phyloP scores from a whole-genome alignment of 768 basidiomycete species.

The Hypsizygus marmoreus region DNA sequence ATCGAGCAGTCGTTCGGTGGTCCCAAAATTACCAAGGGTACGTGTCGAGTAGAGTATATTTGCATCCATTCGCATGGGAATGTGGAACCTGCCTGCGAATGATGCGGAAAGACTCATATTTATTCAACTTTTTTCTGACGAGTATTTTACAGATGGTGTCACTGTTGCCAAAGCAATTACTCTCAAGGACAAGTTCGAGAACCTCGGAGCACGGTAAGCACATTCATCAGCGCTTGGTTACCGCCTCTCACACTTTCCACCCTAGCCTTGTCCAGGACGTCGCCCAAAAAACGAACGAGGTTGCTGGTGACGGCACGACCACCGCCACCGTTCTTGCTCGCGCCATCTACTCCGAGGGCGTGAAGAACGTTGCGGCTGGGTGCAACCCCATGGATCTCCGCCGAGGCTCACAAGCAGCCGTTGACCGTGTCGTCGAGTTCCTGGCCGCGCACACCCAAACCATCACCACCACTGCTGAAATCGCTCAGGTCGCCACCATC shows the following conservation, averaged over 20 bases:
- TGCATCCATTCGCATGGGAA: no score
- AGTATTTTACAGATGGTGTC: slow-evolving; percentile 78
- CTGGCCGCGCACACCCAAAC: slow-evolving; percentile 86
- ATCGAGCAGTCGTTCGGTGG: slow-evolving; percentile 92
- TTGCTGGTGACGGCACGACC: slow-evolving; percentile 97
- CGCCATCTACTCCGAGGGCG: slow-evolving; percentile 97
- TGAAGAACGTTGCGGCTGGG: slow-evolving; percentile 98
- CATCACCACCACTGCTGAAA: slow-evolving; percentile 96
- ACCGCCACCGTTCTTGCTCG: slow-evolving; percentile 97
- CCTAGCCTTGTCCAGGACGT: slow-evolving; percentile 96
- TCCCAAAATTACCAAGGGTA: slow-evolving; percentile 95
- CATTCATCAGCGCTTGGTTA: not conserved
- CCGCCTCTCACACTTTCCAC: not conserved
- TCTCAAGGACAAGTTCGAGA: slow-evolving; percentile 98
- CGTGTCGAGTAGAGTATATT: no score
- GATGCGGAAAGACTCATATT: no score
- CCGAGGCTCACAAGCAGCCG: slow-evolving; percentile 95
- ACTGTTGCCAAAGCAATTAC: slow-evolving; percentile 95
- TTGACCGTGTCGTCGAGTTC: slow-evolving; percentile 92
- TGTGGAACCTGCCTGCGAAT: no score
- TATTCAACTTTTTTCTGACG: no score
- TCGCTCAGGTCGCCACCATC: slow-evolving; percentile 98
- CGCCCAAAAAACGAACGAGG: slow-evolving; percentile 94
- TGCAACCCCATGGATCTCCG: slow-evolving; percentile 99
- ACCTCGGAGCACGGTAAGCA: slow-evolving; percentile 91